Percentiles rank a stretch among this genome's conserved stretches.
phyloP scores from a whole-genome alignment of 2,329 filamentous ascomycete genomes.

The Hypomyces rosellus region DNA sequence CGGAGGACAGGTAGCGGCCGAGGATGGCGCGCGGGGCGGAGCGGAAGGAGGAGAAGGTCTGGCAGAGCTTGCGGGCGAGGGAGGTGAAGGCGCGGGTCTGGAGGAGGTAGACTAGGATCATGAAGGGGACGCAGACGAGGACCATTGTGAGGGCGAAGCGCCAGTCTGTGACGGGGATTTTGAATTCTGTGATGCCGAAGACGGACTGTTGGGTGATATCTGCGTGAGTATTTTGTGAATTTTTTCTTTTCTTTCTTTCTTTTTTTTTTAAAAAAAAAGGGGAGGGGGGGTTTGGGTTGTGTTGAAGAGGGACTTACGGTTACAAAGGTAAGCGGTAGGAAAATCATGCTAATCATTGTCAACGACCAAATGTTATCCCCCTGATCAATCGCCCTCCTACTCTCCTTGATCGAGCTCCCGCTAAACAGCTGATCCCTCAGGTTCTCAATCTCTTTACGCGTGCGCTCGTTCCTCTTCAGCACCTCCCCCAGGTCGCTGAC shows the following conservation, averaged over 20 bases:
- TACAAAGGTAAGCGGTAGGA: constrained; percentile 55
- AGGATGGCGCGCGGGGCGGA: neutral
- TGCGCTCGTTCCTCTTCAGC: constrained; percentile 45
- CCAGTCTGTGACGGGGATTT: constrained; percentile 36
- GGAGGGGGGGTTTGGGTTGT: neutral
- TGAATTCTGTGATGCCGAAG: constrained; percentile 47
- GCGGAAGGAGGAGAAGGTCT: neutral
- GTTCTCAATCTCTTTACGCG: constrained; percentile 48
- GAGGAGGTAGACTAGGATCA: constrained; percentile 39
- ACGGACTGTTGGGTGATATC: constrained; percentile 33
- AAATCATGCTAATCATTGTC: constrained; percentile 55
- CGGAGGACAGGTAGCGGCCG: neutral
- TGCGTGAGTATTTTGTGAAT: neutral
- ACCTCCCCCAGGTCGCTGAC: constrained; percentile 43
- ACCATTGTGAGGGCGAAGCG: constrained; percentile 55
- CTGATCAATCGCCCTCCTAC: constrained; percentile 55
- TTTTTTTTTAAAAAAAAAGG: too few relatives aligned
- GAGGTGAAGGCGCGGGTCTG: constrained; percentile 35
- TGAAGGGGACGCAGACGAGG: constrained; percentile 50
- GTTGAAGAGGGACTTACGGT: constrained; percentile 32
- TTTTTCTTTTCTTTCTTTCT: too few relatives aligned
- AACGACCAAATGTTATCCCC: constrained; percentile 56
- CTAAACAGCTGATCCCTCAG: constrained; percentile 57
- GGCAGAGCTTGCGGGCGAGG: constrained; percentile 16
- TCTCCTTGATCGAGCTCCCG: constrained; percentile 57